phyloP scores from a whole-genome alignment of 495 filamentous ascomycete species.

The Neurospora discreta region DNA sequence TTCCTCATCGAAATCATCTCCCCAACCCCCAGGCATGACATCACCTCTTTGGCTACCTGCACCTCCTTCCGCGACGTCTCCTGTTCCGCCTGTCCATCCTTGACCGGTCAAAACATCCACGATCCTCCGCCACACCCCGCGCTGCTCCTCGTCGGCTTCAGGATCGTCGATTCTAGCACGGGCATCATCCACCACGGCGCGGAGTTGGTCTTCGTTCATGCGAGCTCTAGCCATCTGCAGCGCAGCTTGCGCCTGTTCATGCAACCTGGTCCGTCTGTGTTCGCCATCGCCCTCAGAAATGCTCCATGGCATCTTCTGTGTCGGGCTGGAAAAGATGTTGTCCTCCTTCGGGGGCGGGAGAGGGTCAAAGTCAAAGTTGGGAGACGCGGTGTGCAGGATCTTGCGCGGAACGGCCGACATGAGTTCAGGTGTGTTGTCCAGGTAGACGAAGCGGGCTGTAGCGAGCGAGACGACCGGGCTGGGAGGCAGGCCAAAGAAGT shows the following conservation, averaged over 20 bases:
- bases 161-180: neutral
- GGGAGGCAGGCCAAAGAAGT: constrained; percentile 36
- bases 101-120: neutral
- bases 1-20: neutral
- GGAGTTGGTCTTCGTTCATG: neutral
- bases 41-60: constrained; percentile 4
- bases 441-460: constrained; percentile 67
- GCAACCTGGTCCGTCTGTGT: neutral
- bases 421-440: constrained; percentile 60
- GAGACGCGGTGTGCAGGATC: constrained; percentile 32
- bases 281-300: neutral
- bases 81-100: neutral
- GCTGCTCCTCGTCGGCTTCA: neutral
- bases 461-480: constrained; percentile 27
- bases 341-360: constrained; percentile 44
- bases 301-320: constrained; percentile 23
- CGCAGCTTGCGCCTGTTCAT: neutral
- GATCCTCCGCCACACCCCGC: constrained; percentile 1
- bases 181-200: constrained; percentile 1
- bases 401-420: constrained; percentile 46
- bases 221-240: neutral
- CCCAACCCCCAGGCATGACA: constrained; percentile 7
- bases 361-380: constrained; percentile 57
- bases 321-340: constrained; percentile 37
- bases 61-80: constrained; percentile 9